Percentiles rank a stretch among this genome's conserved stretches.
phyloP scores from a whole-genome alignment of 352 stramenopile species.

The Phytopythium mirpurense region DNA sequence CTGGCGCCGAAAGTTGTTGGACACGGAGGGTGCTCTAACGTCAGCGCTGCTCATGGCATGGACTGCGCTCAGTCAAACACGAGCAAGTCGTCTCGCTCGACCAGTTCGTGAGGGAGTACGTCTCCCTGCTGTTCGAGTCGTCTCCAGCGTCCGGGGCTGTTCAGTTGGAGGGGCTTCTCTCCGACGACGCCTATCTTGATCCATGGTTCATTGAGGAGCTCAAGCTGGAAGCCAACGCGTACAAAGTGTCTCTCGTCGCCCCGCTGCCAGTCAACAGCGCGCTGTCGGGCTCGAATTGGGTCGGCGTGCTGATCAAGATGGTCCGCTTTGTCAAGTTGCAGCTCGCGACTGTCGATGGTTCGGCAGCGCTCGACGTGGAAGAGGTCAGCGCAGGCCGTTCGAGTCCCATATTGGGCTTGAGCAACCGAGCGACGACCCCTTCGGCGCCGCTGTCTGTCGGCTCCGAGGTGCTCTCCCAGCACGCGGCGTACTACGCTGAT shows the following conservation, averaged over 20 bases:
- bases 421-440: too few species aligned
- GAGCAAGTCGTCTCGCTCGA: slow-evolving; percentile 34
- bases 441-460: not conserved
- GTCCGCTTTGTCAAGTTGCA: slow-evolving; percentile 40
- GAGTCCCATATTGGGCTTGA: too few species aligned
- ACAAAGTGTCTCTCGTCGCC: slow-evolving; percentile 47
- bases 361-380: slow-evolving; percentile 1
- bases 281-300: slow-evolving; percentile 40
- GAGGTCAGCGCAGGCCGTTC: not conserved
- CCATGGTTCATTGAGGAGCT: slow-evolving; percentile 39
- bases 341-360: slow-evolving; percentile 10
- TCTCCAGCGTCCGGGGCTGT: slow-evolving; percentile 20
- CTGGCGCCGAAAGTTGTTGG: not conserved
- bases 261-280: slow-evolving; percentile 14
- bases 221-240: slow-evolving; percentile 46
- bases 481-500: slow-evolving; percentile 24
- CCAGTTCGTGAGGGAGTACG: slow-evolving; percentile 22
- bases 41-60: not conserved
- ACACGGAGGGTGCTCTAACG: not conserved
- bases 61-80: slow-evolving; percentile 19
- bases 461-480: slow-evolving; percentile 6
- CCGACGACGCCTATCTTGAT: slow-evolving; percentile 28
- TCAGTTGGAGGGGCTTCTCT: slow-evolving; percentile 36
- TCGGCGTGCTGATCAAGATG: slow-evolving; percentile 46
- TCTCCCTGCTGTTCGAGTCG: slow-evolving; percentile 44